Percentiles rank a stretch among this genome's conserved stretches.
Conservation (phyloP, 192 early-diverging fungal genomes). For the Coemansia sp. region DNA sequence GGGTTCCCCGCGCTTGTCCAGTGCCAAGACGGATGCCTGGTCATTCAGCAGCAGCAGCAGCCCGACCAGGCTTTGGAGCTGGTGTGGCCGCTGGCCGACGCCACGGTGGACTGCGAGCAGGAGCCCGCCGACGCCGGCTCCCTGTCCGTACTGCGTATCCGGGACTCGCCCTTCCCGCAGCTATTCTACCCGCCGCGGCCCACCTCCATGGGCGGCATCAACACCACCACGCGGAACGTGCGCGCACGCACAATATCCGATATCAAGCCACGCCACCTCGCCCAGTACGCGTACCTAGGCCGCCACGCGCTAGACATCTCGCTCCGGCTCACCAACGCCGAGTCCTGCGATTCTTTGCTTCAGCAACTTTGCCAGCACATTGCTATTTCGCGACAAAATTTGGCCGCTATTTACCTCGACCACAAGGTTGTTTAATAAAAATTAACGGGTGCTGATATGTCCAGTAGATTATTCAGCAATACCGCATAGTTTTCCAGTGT, state of each 20-base stretch:
- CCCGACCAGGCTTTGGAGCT: neutral
- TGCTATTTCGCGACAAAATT: constrained; percentile 7
- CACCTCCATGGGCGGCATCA: constrained; percentile 30
- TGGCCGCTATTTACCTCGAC: constrained; percentile 29
- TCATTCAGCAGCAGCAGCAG: constrained; percentile 5
- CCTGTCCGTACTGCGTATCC: constrained; percentile 6
- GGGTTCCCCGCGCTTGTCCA: constrained; percentile 21
- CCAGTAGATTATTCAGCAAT: no score
- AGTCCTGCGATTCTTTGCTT: neutral
- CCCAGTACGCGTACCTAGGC: constrained; percentile 18
- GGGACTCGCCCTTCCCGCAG: constrained; percentile 23
- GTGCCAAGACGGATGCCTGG: constrained; percentile 26
- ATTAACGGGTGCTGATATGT: no score
- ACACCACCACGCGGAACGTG: neutral
- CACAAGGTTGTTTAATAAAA: constrained; percentile 33
- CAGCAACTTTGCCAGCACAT: neutral
- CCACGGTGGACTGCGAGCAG: neutral
- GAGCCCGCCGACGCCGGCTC: constrained; percentile 10
- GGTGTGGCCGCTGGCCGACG: constrained; percentile 46
- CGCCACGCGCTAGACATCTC: constrained; percentile 26
- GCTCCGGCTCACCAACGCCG: constrained; percentile 5
- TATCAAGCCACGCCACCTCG: neutral
- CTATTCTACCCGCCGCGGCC: constrained; percentile 38
- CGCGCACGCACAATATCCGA: neutral
- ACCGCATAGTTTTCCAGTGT: no score